Base-by-base conservation (phyloP, 805 yeast genomes). In the Wickerhamomyces sydowiorum region DNA sequence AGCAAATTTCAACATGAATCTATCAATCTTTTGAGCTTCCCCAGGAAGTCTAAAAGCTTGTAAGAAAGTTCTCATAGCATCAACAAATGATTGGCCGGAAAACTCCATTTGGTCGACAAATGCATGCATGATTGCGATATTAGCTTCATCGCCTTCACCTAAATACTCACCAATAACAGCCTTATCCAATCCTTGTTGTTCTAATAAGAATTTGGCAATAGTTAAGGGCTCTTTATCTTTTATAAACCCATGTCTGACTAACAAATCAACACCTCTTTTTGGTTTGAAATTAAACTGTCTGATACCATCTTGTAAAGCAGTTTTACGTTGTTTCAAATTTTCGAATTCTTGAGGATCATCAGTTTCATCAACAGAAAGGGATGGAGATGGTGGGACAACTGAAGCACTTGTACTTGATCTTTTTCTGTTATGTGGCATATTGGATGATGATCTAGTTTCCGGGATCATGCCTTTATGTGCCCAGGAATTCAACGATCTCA, bases 1-100 rank as follows among this genome's bases (percentile, higher is more conserved):
- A 5, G 99, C 99, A 69, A 95, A 95, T 57, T 93, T 91, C 60
- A 93, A 76, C 96, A 95, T 87, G 59, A 82, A 88, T 53, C 99
- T 75, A 69, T 93, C 99, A 59, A 93, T 91, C 57, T 93, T 91
- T 66, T 93, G 99, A 5, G 96, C 90, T 65, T 93, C 99, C 39
- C 99, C 99, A 2, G 99, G 99, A 45, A 93, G 73, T 60, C 99
- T 74, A 66, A 93, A 95, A 37, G 79, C 73, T 57, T 95, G 99
- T 45, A 93, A 71, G 56, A 88, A 88, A 14, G 66, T 69, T 51
- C 99, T 76, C 67, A 93, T 69, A 0, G 98, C 95, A 51, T 83
- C 95, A 14, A 90, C 89, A 57, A 93, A 89, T 1, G 79, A 68
- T 50, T 73, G 60, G 27, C 72, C 71, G 5, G 73, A 65, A 60